phyloP scores from a whole-genome alignment of 169 alveolate genomes.

The Eimeria sp. region DNA sequence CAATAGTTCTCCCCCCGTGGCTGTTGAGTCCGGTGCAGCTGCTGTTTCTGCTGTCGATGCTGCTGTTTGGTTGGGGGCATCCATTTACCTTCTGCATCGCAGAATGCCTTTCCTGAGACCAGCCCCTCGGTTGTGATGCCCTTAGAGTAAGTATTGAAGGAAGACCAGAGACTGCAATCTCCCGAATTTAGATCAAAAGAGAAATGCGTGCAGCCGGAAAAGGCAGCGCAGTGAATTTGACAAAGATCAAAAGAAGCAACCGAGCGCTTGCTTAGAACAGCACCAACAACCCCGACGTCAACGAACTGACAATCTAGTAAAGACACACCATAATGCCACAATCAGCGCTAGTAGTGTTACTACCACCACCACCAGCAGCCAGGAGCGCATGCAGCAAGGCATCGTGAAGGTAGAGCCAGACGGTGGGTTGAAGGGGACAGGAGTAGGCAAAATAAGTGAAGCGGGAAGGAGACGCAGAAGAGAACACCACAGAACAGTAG shows the following conservation, averaged over 20 bases:
- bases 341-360: too few species aligned
- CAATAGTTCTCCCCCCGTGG: neutral
- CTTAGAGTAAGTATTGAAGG: constrained; percentile 21
- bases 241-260: constrained; percentile 19
- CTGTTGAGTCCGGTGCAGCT: neutral
- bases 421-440: neutral
- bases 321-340: neutral
- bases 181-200: neutral
- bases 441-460: neutral
- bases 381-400: too few species aligned
- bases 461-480: too few species aligned
- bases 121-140: constrained; percentile 23
- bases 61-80: neutral
- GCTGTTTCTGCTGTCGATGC: neutral
- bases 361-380: too few species aligned
- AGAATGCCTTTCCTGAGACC: constrained; percentile 45
- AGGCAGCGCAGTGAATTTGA: constrained; percentile 32
- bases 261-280: neutral
- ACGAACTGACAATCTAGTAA: constrained; percentile 11
- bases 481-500: too few species aligned
- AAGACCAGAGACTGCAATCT: constrained; percentile 10
- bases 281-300: constrained; percentile 25
- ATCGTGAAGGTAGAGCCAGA: too few species aligned
- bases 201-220: constrained; percentile 37
- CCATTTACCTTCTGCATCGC: neutral